Conservation (phyloP, 2,329 filamentous ascomycete genomes). For the Hypoxylon sp. region DNA sequence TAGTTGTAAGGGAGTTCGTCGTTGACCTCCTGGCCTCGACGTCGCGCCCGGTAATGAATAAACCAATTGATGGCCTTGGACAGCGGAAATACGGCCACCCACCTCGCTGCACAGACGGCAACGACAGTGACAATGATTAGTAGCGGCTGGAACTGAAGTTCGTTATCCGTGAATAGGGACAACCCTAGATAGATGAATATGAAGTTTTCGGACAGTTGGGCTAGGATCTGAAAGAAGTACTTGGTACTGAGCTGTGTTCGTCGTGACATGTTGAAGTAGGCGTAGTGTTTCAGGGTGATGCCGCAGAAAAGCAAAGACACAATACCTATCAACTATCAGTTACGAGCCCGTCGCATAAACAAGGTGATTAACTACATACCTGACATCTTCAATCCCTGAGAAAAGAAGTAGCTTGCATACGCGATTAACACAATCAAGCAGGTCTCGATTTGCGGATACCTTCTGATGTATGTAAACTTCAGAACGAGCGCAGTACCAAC, state of each 20-base stretch:
- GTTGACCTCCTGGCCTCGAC: slow-evolving; percentile 77
- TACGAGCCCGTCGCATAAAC: not conserved
- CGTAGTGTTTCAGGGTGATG: slow-evolving; percentile 98
- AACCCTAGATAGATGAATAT: slow-evolving; percentile 99
- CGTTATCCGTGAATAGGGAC: slow-evolving; percentile 91
- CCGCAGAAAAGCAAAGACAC: slow-evolving; percentile 97
- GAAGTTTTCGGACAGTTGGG: slow-evolving; percentile 97
- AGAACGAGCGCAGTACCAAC: slow-evolving; percentile 87
- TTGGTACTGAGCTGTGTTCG: slow-evolving; percentile 98
- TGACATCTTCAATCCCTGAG: slow-evolving; percentile 94
- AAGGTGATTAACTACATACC: slow-evolving; percentile 67
- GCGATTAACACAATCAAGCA: slow-evolving; percentile 93
- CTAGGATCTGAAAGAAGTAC: slow-evolving; percentile 94
- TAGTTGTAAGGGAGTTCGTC: slow-evolving; percentile 96
- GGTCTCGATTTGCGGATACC: slow-evolving; percentile 96
- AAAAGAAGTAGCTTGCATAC: slow-evolving; percentile 98
- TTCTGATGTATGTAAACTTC: slow-evolving; percentile 93
- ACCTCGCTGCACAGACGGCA: slow-evolving; percentile 91
- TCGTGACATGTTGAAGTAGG: slow-evolving; percentile 99
- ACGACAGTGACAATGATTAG: slow-evolving; percentile 93
- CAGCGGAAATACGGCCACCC: slow-evolving; percentile 93
- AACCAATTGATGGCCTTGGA: slow-evolving; percentile 92
- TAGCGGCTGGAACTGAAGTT: slow-evolving; percentile 90
- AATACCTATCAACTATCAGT: slow-evolving; percentile 71
- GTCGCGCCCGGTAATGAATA: slow-evolving; percentile 84